These are phyloP conservation scores for Sugiyamaella smithiae DNA, from an alignment of 805 yeast genomes.

Conservation along the genomic window DNA sequence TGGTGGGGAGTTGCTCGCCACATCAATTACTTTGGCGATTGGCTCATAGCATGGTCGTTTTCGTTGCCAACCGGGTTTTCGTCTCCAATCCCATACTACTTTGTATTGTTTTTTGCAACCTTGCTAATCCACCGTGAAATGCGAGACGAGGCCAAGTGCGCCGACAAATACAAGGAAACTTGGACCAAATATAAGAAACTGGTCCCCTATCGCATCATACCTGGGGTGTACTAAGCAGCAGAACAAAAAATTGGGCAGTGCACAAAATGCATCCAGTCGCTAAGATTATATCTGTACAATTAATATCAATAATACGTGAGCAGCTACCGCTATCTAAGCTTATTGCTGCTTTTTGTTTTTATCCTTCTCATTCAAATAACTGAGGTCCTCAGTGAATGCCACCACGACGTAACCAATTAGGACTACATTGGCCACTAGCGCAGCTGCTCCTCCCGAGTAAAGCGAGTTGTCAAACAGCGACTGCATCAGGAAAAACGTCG, in stretches of 20 bases:
- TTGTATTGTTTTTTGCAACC: constrained; percentile 75
- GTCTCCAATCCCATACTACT: constrained; percentile 84
- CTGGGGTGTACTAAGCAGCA: constrained; percentile 63
- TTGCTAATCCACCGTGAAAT: constrained; percentile 83
- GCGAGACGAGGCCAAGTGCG: constrained; percentile 90
- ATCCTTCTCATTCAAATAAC: neutral
- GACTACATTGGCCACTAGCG: constrained; percentile 65
- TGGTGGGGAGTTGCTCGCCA: constrained; percentile 97
- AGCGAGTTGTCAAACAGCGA: constrained; percentile 46
- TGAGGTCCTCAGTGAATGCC: constrained; percentile 62
- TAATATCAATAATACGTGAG: neutral
- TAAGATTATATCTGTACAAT: no score
- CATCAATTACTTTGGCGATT: constrained; percentile 93
- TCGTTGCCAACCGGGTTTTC: constrained; percentile 83
- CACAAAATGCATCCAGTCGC: no score
- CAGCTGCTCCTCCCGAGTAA: constrained; percentile 70
- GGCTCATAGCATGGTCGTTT: constrained; percentile 90
- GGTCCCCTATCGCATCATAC: constrained; percentile 90
- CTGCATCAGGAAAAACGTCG: constrained; percentile 52
- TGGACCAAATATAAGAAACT: constrained; percentile 79
- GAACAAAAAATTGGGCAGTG: neutral
- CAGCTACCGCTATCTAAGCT: neutral
- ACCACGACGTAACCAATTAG: constrained; percentile 64
- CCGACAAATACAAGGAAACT: constrained; percentile 74
- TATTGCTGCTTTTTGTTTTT: neutral